A percentile compares a stretch with the other conserved stretches of the same genome.
phyloP scores from a whole-genome alignment of 176 grass and related monocot species.

The bread wheat (Triticum aestivum) region IWGSC_CS_RefSeq_v2.1 NC_057800.1:608745913-608746412 shows the following conservation, averaged over 20 bases:
- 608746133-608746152: constrained; percentile 17
- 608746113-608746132: background rate
- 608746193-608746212: constrained; percentile 30
- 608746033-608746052: background rate
- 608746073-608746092: background rate
- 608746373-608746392: constrained; percentile 85
- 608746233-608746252: constrained; percentile 33
- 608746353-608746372: constrained; percentile 90
- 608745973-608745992: background rate
- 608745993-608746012: background rate
- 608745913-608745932: background rate
- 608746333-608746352: constrained; percentile 73
- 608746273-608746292: constrained; percentile 74
- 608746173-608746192: constrained; percentile 4
- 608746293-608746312: constrained; percentile 73
- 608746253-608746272: constrained; percentile 41
- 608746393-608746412: constrained; percentile 68
- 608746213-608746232: constrained; percentile 37
- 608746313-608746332: constrained; percentile 63
- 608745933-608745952: background rate
- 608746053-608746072: background rate
- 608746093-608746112: background rate
- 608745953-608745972: background rate
- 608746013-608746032: background rate
- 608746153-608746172: background rate